Percentiles rank a stretch among this genome's conserved stretches.
Evolutionary conservation across 23 red algal species (phyloP).

Genomic region (Gracilaria caudata): DNA sequence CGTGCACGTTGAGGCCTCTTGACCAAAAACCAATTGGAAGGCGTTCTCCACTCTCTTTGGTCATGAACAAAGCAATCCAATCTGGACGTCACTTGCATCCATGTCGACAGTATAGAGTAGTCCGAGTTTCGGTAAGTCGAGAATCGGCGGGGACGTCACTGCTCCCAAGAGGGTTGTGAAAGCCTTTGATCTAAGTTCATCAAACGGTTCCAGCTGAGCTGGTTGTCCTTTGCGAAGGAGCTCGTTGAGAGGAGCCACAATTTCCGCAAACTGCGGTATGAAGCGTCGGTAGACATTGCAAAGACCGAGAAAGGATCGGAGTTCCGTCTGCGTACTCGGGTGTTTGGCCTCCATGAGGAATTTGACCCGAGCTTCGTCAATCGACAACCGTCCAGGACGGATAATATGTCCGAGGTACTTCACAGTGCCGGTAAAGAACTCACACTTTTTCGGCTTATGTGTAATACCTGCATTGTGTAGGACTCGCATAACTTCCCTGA

Average conservation of each 20-base stretch:
- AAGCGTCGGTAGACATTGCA: too few species aligned
- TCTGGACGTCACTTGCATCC: too few species aligned
- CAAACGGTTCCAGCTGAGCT: neutral
- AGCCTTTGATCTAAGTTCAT: too few species aligned
- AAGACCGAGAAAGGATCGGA: constrained; percentile 1
- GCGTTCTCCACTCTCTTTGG: too few species aligned
- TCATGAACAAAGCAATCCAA: too few species aligned
- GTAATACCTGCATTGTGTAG: neutral
- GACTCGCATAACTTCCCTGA: neutral
- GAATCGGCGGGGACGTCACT: too few species aligned
- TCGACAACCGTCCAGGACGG: neutral
- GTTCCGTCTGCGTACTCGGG: neutral
- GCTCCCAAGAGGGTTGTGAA: too few species aligned
- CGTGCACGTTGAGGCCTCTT: too few species aligned
- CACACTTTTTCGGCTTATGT: neutral
- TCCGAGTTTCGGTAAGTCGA: too few species aligned
- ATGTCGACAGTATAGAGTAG: too few species aligned
- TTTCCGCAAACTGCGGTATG: neutral
- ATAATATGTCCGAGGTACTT: neutral
- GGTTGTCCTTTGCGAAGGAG: too few species aligned
- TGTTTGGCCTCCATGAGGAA: neutral
- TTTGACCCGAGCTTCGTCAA: neutral
- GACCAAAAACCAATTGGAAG: too few species aligned
- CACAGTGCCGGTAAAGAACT: neutral
- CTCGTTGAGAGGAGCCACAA: neutral